A percentile compares a stretch with the other conserved stretches of the same genome.
phyloP scores from a whole-genome alignment of 1,284 basidiomycete species.

The Ceratobasidium sp. region DNA sequence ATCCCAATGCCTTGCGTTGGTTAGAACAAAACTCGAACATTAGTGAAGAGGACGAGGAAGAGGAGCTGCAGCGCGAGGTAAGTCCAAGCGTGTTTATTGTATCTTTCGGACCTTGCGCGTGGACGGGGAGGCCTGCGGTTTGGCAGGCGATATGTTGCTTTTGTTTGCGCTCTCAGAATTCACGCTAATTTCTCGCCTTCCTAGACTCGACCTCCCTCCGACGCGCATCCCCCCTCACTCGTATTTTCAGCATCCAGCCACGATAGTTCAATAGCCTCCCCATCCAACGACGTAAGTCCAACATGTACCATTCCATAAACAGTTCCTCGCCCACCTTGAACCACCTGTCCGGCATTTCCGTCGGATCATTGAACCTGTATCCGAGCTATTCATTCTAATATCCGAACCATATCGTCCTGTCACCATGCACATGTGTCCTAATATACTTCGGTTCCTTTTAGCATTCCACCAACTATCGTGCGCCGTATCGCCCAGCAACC shows the following conservation, averaged over 20 bases:
- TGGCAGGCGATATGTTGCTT: too few species aligned
- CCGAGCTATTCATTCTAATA: conserved; percentile 3
- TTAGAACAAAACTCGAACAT: conserved; percentile 34
- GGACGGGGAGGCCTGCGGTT: neutral
- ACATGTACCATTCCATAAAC: neutral
- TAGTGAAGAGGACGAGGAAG: conserved; percentile 31
- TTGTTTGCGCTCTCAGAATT: neutral
- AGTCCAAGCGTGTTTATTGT: too few species aligned
- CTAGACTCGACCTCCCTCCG: conserved; percentile 24
- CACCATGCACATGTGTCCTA: neutral
- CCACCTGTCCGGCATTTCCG: neutral
- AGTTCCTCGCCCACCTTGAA: neutral
- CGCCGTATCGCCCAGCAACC: neutral
- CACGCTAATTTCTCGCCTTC: neutral
- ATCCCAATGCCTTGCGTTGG: conserved; percentile 37
- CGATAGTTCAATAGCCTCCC: conserved; percentile 14
- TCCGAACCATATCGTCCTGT: neutral
- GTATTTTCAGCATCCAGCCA: conserved; percentile 30
- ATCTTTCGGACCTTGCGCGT: too few species aligned
- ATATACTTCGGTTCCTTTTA: neutral
- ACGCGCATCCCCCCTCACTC: conserved; percentile 28
- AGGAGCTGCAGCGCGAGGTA: conserved; percentile 25
- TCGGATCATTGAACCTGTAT: conserved; percentile 1
- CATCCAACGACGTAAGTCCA: conserved; percentile 35
- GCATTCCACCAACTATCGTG: conserved; percentile 22